Evolutionary conservation across 2,329 filamentous ascomycete genomes (phyloP), one percentile per base, ranked within the genome.

Genomic region (Clarireedia homoeocarpa): DNA sequence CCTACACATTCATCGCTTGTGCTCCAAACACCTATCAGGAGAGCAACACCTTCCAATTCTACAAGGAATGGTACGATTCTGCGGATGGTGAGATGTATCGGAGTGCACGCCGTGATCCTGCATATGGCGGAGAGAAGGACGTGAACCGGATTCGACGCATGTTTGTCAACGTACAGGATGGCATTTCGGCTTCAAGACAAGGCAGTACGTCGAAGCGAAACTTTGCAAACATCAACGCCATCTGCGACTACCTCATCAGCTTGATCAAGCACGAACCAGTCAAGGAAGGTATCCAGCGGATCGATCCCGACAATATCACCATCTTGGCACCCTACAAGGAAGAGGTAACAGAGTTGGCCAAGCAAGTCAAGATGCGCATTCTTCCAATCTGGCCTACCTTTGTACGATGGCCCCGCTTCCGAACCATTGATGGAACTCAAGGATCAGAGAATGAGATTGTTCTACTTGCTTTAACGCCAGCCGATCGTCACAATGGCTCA

Each of bases 361-460:
- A 27, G n/a, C 51, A 58, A 26, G 17, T 57, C 26, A 30, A 6
- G 2, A 51, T 20, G 23, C n/a, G 26, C 5, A 15, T 54, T 24
- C 20, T 20, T 20, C 20, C 2, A 20, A 26, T 26, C 24, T 27
- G 26, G 26, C 26, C 26, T 2, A 42, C 2, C 7, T 7, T 7
- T 5, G 4, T 2, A 7, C 15, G 39, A 23, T 10, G 6, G 4
- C 20, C 40, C 30, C 23, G 26, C 12, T 30, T 60, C 15, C 47
- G 51, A 15, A 59, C 58, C 15, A 58, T 61, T 23, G 59, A 58
- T 42, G 56, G 47, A 15, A 44, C 56, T 9, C 58, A 58, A 48
- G 44, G 55, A 24, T 47, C 53, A 5, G 20, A 59, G 23, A 55
- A 53, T 10, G n/a, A 56, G 2, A 53, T 61, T 20, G n/a, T 58